A percentile compares a stretch with the other conserved stretches of the same genome.
These are phyloP conservation scores for Sarocladiaceae sp. DNA, from an alignment of 2,329 filamentous ascomycete species.

Conservation along the genomic window DNA sequence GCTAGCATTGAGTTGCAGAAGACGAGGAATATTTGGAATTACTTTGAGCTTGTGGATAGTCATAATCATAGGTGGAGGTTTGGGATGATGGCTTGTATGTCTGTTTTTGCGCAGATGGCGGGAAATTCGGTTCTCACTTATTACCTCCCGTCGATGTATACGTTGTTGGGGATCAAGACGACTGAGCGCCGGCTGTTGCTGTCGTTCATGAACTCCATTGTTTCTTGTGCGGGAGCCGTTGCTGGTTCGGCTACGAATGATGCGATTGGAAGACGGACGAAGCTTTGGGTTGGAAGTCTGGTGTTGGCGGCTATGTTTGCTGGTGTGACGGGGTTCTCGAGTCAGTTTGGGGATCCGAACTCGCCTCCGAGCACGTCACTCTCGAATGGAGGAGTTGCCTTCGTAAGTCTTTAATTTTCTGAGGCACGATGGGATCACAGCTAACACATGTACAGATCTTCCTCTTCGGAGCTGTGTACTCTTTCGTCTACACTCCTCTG, in stretches of 20 bases:
- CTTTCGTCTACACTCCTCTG: slow-evolving; percentile 44
- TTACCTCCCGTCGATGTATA: slow-evolving; percentile 50
- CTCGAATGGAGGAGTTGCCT: slow-evolving; percentile 41
- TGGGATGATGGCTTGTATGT: slow-evolving; percentile 7
- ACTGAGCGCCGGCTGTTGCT: slow-evolving; percentile 47
- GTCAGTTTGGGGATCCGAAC: slow-evolving; percentile 31
- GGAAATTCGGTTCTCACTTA: slow-evolving; percentile 48
- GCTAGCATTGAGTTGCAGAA: background rate
- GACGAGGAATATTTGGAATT: slow-evolving; percentile 4
- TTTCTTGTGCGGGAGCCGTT: slow-evolving; percentile 37
- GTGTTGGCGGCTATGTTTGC: slow-evolving; percentile 41
- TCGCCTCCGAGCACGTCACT: slow-evolving; percentile 27
- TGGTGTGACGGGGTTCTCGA: slow-evolving; percentile 41
- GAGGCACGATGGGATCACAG: background rate
- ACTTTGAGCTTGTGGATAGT: slow-evolving; percentile 1
- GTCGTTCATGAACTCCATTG: slow-evolving; percentile 37
- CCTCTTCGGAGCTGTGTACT: slow-evolving; percentile 48
- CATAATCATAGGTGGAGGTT: background rate
- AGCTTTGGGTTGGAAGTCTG: slow-evolving; percentile 47
- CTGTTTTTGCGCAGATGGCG: slow-evolving; percentile 35
- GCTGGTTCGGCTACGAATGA: slow-evolving; percentile 27
- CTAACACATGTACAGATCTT: slow-evolving; percentile 31
- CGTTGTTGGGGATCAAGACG: slow-evolving; percentile 46
- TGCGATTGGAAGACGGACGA: slow-evolving; percentile 29
- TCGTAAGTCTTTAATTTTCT: slow-evolving; percentile 23